Percentiles rank a stretch among this genome's conserved stretches.
Evolutionary conservation across 108 stramenopile species (phyloP).

Genomic region (Nannochloropsis salina): DNA sequence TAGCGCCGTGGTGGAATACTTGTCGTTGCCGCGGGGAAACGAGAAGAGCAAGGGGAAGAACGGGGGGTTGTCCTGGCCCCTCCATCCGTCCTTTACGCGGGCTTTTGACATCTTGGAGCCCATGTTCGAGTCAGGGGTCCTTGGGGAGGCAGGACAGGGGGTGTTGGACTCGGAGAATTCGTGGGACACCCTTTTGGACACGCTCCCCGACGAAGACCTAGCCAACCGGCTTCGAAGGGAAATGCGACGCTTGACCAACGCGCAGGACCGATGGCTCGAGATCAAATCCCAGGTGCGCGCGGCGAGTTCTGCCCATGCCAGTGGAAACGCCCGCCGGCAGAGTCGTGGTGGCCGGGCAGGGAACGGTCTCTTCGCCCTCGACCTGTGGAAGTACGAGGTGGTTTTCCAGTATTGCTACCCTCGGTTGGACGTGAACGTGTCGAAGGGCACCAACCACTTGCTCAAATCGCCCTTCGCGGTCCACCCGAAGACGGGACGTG

Average conservation of each 20-base stretch:
- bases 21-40: slow-evolving; percentile 38
- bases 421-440: slow-evolving; percentile 97
- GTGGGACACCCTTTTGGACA: slow-evolving; percentile 73
- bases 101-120: slow-evolving; percentile 81
- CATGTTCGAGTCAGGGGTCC: slow-evolving; percentile 73
- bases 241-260: not conserved
- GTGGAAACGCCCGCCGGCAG: not conserved
- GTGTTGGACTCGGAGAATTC: slow-evolving; percentile 51
- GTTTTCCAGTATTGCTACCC: slow-evolving; percentile 90
- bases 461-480: slow-evolving; percentile 96
- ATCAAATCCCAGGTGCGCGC: not conserved
- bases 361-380: slow-evolving; percentile 55
- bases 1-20: slow-evolving; percentile 85
- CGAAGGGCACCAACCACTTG: slow-evolving; percentile 97
- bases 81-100: slow-evolving; percentile 63
- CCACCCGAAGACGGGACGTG: slow-evolving; percentile 93
- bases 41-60: slow-evolving; percentile 6
- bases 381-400: slow-evolving; percentile 76
- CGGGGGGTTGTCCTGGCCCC: slow-evolving; percentile 30
- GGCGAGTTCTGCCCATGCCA: not conserved
- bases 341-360: not conserved
- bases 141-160: slow-evolving; percentile 52
- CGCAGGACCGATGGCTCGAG: not conserved
- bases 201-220: slow-evolving; percentile 67
- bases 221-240: slow-evolving; percentile 23